Evolutionary conservation across 768 basidiomycete species (phyloP), one percentile per base, ranked within the genome.

Genomic region (Rubroboletus satanas): DNA sequence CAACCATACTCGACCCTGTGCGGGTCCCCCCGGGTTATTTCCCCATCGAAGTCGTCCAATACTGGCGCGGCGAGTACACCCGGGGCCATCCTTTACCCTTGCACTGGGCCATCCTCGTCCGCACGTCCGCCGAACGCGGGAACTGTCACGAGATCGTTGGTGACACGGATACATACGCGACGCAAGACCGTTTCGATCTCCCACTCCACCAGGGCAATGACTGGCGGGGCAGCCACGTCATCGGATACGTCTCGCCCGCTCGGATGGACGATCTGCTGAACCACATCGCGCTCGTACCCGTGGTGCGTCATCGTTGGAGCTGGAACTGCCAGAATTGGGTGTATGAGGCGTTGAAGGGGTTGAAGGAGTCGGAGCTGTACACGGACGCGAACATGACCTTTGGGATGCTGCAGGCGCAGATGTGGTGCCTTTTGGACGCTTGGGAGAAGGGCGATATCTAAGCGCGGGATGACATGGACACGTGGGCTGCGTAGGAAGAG

Each of bases 311-410:
- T 18, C 54, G 56, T 1, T 51, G 46, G 52, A 37, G 26, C 0
- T 70, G 69, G 70, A 64, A 70, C 42, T 57, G 54, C 37, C 70
- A 71, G 51, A 61, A 59, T 11, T 70, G 66, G 69, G 68, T 69
- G 39, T 60, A 51, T 36, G 68, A 71, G 0, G 59, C 50, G 39
- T 51, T 70, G 48, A 14, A 46, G 18, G 53, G 52, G 36, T n/a
- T 68, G 12, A 54, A 49, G 10, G 28, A 38, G 9, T 17, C 46
- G 1, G 52, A 50, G 6, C 9, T 70, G 47, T 59, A 63, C 12
- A 48, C 57, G 39, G 63, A 63, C 38, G 50, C 2, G 35, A 49
- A 50, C n/a, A 17, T 68, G 33, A 58, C 53, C 1, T 53, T 63
- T 37, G 54, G 28, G 17, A 51, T 32, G 9, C 32, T 71, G 36